Conservation (phyloP, 805 yeast genomes). For the Ogataea allantospora region DNA sequence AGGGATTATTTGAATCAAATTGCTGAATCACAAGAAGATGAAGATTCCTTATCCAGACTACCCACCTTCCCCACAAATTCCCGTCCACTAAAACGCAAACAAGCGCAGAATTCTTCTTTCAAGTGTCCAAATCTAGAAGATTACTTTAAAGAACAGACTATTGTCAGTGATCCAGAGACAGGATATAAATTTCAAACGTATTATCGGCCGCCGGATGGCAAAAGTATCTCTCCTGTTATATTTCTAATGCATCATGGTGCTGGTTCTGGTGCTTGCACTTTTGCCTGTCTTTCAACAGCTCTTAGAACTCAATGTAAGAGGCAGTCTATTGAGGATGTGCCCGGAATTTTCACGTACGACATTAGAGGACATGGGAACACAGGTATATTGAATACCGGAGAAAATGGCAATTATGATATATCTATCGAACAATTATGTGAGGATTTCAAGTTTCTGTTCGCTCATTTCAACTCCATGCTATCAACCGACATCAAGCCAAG, state of each 20-base stretch:
- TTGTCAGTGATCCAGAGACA: slow-evolving; percentile 15
- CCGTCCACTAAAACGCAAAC: background rate
- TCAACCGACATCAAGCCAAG: slow-evolving; percentile 27
- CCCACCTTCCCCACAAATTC: background rate
- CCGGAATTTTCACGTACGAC: slow-evolving; percentile 74
- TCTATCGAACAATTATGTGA: slow-evolving; percentile 49
- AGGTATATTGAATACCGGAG: slow-evolving; percentile 18
- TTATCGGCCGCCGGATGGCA: slow-evolving; percentile 46
- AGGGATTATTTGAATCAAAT: too few species aligned
- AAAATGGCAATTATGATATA: slow-evolving; percentile 27
- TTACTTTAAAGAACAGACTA: slow-evolving; percentile 34
- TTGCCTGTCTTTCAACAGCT: slow-evolving; percentile 51
- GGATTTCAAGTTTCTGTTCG: slow-evolving; percentile 57
- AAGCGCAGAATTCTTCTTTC: background rate
- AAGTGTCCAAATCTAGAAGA: slow-evolving; percentile 31
- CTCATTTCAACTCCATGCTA: slow-evolving; percentile 32
- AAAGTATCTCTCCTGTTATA: slow-evolving; percentile 45
- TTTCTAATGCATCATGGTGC: slow-evolving; percentile 92
- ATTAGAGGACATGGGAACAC: slow-evolving; percentile 83
- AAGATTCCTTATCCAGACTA: background rate
- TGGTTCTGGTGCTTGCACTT: slow-evolving; percentile 83
- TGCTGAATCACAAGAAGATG: background rate
- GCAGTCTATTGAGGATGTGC: slow-evolving; percentile 33
- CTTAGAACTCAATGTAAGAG: slow-evolving; percentile 38
- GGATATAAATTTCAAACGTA: slow-evolving; percentile 51